These are phyloP conservation scores for Lachancea kluyveri DNA, from an alignment of 805 yeast species.

Conservation along the genomic window DNA sequence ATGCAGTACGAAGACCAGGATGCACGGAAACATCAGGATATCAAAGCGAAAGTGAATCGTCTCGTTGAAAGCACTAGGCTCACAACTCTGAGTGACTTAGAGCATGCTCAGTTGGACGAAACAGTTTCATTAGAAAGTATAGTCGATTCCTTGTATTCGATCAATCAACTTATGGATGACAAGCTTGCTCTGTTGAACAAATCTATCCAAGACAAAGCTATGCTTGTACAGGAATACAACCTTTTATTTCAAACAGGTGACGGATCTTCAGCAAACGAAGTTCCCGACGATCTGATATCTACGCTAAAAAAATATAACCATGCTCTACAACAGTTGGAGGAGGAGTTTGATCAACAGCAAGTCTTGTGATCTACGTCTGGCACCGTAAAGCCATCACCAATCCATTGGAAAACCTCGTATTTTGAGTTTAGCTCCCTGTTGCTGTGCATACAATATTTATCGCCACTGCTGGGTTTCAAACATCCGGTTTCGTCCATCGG, in stretches of 20 bases:
- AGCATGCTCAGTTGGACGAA: slow-evolving; percentile 2
- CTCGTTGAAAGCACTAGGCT: neutral
- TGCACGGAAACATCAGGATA: neutral
- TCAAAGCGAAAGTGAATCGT: neutral
- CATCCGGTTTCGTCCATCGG: slow-evolving; percentile 48
- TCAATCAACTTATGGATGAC: slow-evolving; percentile 2
- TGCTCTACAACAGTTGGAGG: too few species aligned
- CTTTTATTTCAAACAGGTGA: too few species aligned
- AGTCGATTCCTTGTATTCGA: slow-evolving; percentile 4
- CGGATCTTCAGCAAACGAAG: too few species aligned
- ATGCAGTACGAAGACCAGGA: neutral
- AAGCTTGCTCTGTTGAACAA: too few species aligned
- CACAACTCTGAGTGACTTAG: slow-evolving; percentile 1
- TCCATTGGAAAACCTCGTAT: slow-evolving; percentile 76
- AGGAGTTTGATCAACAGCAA: too few species aligned
- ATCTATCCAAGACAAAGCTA: too few species aligned
- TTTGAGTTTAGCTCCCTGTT: slow-evolving; percentile 78
- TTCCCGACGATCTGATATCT: too few species aligned
- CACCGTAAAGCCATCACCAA: slow-evolving; percentile 33
- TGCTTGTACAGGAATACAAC: too few species aligned
- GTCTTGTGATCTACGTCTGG: slow-evolving; percentile 20
- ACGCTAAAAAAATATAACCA: too few species aligned
- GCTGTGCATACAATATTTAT: slow-evolving; percentile 68
- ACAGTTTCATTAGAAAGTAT: slow-evolving; percentile 5
- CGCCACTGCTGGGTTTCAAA: slow-evolving; percentile 50